A percentile compares a stretch with the other conserved stretches of the same genome.
These are phyloP conservation scores for Caloboletus firmus DNA, from an alignment of 1,284 basidiomycete genomes.

Conservation along the genomic window DNA sequence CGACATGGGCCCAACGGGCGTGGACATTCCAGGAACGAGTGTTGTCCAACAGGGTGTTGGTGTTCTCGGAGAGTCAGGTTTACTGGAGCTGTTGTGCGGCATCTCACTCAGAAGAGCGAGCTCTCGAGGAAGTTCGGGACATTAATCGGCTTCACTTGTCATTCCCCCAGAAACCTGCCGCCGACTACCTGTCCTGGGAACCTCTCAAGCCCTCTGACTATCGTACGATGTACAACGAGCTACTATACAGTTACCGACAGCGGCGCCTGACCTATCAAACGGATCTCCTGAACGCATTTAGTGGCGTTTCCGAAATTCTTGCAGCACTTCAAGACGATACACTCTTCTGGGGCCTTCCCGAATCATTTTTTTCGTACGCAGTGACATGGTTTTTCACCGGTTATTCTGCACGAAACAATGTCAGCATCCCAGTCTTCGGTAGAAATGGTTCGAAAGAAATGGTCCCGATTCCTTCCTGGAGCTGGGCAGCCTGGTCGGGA, in stretches of 20 bases:
- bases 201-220: constrained; percentile 2
- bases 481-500: constrained; percentile 22
- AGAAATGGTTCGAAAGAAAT: background rate
- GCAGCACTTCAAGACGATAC: constrained; percentile 12
- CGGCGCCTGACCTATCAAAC: constrained; percentile 16
- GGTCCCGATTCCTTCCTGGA: constrained; percentile 20
- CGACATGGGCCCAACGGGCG: constrained; percentile 15
- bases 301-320: constrained; percentile 15
- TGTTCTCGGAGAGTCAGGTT: constrained; percentile 21
- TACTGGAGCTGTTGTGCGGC: constrained; percentile 21
- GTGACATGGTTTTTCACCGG: constrained; percentile 14
- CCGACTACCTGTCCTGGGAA: background rate
- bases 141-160: background rate
- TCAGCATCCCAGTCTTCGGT: constrained; percentile 10
- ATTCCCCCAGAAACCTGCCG: background rate
- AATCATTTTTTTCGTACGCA: constrained; percentile 14
- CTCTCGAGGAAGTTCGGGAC: constrained; percentile 3
- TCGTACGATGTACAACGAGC: background rate
- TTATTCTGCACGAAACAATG: constrained; percentile 1
- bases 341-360: constrained; percentile 23
- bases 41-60: constrained; percentile 19
- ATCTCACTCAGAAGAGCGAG: constrained; percentile 16
- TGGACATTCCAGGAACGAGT: constrained; percentile 29
- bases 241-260: constrained; percentile 14
- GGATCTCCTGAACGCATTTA: constrained; percentile 22